These are phyloP conservation scores for Mortierella claussenii DNA, from an alignment of 192 early-diverging fungal species.

Conservation along the genomic window DNA sequence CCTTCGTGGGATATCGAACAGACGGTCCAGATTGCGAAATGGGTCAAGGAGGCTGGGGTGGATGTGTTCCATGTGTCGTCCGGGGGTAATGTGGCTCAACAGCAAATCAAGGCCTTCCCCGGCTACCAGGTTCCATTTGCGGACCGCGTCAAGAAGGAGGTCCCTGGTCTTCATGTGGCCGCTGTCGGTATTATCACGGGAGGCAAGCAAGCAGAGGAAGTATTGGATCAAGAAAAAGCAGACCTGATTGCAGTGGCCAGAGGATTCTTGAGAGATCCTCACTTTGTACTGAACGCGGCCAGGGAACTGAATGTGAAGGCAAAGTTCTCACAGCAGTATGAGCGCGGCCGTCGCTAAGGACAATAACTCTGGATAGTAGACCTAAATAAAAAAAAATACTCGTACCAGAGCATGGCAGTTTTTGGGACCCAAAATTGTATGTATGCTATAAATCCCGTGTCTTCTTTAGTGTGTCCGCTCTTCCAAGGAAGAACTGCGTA, in stretches of 20 bases:
- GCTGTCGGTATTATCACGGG: slow-evolving; percentile 82
- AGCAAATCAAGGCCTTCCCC: slow-evolving; percentile 57
- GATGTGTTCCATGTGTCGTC: slow-evolving; percentile 89
- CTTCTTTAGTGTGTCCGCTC: too few species aligned
- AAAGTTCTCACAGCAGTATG: slow-evolving; percentile 73
- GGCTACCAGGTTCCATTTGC: slow-evolving; percentile 82
- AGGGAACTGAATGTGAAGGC: slow-evolving; percentile 71
- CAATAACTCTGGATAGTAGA: too few species aligned
- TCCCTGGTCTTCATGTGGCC: slow-evolving; percentile 61
- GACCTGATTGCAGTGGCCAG: slow-evolving; percentile 83
- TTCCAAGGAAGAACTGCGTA: too few species aligned
- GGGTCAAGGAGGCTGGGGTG: slow-evolving; percentile 73
- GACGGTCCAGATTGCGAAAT: slow-evolving; percentile 70
- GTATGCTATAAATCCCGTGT: too few species aligned
- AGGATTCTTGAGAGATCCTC: slow-evolving; percentile 74
- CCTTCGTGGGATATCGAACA: slow-evolving; percentile 80
- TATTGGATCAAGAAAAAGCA: slow-evolving; percentile 70
- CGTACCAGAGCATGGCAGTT: too few species aligned
- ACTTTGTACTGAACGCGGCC: slow-evolving; percentile 73
- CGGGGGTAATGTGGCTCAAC: slow-evolving; percentile 71
- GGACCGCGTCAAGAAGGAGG: slow-evolving; percentile 66
- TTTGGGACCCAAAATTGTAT: background rate
- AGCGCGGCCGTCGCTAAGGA: slow-evolving; percentile 3
- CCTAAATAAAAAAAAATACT: too few species aligned
- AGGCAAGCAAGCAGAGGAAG: slow-evolving; percentile 71